Evolutionary conservation across 106 monocot species (phyloP).

Genomic region (Phalaenopsis equestris): DNA sequence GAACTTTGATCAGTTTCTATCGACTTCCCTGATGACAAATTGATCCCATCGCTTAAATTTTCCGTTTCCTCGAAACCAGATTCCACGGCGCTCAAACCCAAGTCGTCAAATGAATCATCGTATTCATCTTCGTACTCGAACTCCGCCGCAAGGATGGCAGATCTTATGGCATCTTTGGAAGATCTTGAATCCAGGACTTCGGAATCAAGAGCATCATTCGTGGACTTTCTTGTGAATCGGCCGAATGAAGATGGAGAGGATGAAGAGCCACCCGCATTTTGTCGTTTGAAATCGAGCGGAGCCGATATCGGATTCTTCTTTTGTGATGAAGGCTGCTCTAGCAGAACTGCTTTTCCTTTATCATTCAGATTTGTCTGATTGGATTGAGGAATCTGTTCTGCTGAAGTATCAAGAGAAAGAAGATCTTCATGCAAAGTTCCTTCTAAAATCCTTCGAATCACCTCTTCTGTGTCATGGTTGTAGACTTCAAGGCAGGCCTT

Average conservation of each 20-base stretch:
- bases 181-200: conserved; percentile 46
- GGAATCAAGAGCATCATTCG: conserved; percentile 16
- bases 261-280: conserved; percentile 13
- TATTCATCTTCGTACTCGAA: conserved; percentile 91
- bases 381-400: conserved; percentile 38
- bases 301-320: too few species aligned
- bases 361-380: conserved; percentile 25
- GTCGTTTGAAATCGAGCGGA: conserved; percentile 5
- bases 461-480: conserved; percentile 76
- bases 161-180: conserved; percentile 45
- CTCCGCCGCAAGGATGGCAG: conserved; percentile 49
- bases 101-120: conserved; percentile 96
- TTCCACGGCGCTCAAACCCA: conserved; percentile 64
- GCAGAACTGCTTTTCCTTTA: conserved; percentile 74
- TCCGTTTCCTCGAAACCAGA: conserved; percentile 69
- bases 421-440: conserved; percentile 90
- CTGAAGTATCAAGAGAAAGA: conserved; percentile 49
- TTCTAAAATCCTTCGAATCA: conserved; percentile 90
- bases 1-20: conserved; percentile 19
- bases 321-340: conserved; percentile 28
- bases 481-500: conserved; percentile 84
- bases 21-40: conserved; percentile 9
- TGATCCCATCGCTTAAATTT: conserved; percentile 17
- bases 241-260: conserved; percentile 42
- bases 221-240: conserved; percentile 64